Percentiles rank a stretch among this genome's conserved stretches.
phyloP scores from a whole-genome alignment of 805 yeast genomes.

The Suhomyces prunicola region DNA sequence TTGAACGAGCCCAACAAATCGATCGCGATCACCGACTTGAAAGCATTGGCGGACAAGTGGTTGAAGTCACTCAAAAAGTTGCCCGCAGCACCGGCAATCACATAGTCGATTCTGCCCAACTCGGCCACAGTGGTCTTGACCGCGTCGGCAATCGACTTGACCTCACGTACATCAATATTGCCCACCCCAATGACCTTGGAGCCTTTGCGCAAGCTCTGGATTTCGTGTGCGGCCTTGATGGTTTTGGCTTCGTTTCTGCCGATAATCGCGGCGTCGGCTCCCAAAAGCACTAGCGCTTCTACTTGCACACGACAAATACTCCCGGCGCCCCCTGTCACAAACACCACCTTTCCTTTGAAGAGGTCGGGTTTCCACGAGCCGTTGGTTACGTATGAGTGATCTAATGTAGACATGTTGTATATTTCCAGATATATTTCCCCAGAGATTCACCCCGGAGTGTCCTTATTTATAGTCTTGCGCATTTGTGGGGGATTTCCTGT shows the following conservation, averaged over 20 bases:
- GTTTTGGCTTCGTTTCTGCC: slow-evolving; percentile 77
- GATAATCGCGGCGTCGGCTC: slow-evolving; percentile 82
- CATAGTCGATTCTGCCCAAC: slow-evolving; percentile 79
- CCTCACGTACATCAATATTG: slow-evolving; percentile 74
- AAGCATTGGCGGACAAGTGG: slow-evolving; percentile 78
- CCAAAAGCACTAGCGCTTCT: slow-evolving; percentile 77
- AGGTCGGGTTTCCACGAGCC: slow-evolving; percentile 54
- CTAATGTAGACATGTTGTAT: slow-evolving; percentile 28
- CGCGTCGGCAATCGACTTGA: slow-evolving; percentile 57
- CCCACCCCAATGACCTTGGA: slow-evolving; percentile 70
- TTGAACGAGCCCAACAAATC: slow-evolving; percentile 88
- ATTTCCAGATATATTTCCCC: neutral
- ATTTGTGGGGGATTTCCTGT: neutral
- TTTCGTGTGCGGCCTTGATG: slow-evolving; percentile 61
- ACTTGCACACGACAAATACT: slow-evolving; percentile 90
- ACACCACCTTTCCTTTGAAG: slow-evolving; percentile 80
- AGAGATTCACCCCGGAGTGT: neutral
- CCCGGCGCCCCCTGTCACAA: slow-evolving; percentile 96
- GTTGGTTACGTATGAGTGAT: slow-evolving; percentile 26
- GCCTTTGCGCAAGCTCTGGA: slow-evolving; percentile 54
- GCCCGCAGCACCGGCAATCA: slow-evolving; percentile 96
- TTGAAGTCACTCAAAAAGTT: slow-evolving; percentile 81
- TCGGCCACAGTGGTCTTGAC: slow-evolving; percentile 60
- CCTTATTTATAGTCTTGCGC: neutral
- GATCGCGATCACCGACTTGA: slow-evolving; percentile 81